phyloP scores from a whole-genome alignment of 805 yeast genomes.

The Citeromyces matritensis region DNA sequence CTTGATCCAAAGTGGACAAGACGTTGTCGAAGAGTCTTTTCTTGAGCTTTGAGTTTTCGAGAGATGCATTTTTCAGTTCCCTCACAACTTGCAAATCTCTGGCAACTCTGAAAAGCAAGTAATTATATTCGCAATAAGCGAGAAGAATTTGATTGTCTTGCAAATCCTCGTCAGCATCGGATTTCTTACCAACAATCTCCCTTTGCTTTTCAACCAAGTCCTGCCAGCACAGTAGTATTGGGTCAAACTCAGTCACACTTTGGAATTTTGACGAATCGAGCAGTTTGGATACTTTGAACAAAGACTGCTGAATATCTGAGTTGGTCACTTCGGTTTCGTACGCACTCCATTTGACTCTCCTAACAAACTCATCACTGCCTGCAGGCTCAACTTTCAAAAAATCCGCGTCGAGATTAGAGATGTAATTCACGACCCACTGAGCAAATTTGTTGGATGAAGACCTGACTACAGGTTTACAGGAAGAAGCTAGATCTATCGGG shows the following conservation, averaged over 20 bases:
- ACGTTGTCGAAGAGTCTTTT: slow-evolving; percentile 36
- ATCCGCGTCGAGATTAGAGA: too few species aligned
- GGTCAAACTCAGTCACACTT: slow-evolving; percentile 24
- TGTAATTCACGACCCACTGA: too few species aligned
- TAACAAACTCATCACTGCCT: too few species aligned
- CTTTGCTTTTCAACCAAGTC: slow-evolving; percentile 49
- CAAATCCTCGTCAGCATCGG: slow-evolving; percentile 33
- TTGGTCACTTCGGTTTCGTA: too few species aligned
- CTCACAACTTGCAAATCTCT: slow-evolving; percentile 44
- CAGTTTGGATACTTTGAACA: too few species aligned
- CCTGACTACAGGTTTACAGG: too few species aligned
- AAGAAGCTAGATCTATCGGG: too few species aligned
- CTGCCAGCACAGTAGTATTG: slow-evolving; percentile 48
- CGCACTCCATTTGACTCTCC: too few species aligned
- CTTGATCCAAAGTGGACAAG: slow-evolving; percentile 33
- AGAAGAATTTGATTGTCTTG: slow-evolving; percentile 63
- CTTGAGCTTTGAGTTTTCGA: slow-evolving; percentile 21
- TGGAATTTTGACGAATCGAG: too few species aligned
- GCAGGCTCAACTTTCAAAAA: too few species aligned
- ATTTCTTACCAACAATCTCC: slow-evolving; percentile 29
- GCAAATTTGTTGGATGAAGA: too few species aligned
- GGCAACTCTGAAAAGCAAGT: slow-evolving; percentile 48
- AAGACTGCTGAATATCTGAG: too few species aligned
- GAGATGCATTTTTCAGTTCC: slow-evolving; percentile 10
- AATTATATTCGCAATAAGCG: slow-evolving; percentile 62